A percentile compares a stretch with the other conserved stretches of the same genome.
Conservation (phyloP, 345 rosid genomes). For the Boechera retrofracta region DNA sequence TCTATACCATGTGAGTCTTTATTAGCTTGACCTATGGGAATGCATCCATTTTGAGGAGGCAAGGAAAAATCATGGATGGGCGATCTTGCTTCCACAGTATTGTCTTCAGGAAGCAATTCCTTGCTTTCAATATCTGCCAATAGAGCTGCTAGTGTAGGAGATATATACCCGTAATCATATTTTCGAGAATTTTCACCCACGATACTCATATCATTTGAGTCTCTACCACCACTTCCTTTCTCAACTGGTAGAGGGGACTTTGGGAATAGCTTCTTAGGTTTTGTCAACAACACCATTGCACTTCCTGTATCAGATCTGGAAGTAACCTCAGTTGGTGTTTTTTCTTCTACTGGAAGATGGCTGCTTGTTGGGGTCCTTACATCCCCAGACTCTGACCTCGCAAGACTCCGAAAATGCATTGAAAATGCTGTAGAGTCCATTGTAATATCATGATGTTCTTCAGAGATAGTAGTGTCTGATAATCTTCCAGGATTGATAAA, state of each 20-base stretch:
- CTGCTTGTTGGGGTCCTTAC: constrained; percentile 54
- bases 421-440: constrained; percentile 97
- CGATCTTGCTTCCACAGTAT: constrained; percentile 36
- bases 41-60: constrained; percentile 32
- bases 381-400: constrained; percentile 67
- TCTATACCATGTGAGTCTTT: constrained; percentile 31
- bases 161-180: constrained; percentile 71
- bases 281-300: constrained; percentile 63
- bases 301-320: constrained; percentile 60
- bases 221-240: constrained; percentile 64
- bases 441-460: constrained; percentile 75
- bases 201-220: constrained; percentile 89
- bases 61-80: constrained; percentile 43
- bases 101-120: constrained; percentile 44
- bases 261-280: constrained; percentile 53
- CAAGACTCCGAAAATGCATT: constrained; percentile 86
- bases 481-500: constrained; percentile 76
- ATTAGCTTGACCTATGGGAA: constrained; percentile 29
- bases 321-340: constrained; percentile 52
- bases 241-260: constrained; percentile 44
- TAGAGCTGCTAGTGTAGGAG: constrained; percentile 77
- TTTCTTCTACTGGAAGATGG: constrained; percentile 54
- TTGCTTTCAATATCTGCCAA: constrained; percentile 56
- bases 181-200: constrained; percentile 63
- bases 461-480: constrained; percentile 70